Percentiles rank a stretch among this genome's conserved stretches.
Evolutionary conservation across 2,329 filamentous ascomycete genomes (phyloP).

Genomic region (Thielaviopsis populi): DNA sequence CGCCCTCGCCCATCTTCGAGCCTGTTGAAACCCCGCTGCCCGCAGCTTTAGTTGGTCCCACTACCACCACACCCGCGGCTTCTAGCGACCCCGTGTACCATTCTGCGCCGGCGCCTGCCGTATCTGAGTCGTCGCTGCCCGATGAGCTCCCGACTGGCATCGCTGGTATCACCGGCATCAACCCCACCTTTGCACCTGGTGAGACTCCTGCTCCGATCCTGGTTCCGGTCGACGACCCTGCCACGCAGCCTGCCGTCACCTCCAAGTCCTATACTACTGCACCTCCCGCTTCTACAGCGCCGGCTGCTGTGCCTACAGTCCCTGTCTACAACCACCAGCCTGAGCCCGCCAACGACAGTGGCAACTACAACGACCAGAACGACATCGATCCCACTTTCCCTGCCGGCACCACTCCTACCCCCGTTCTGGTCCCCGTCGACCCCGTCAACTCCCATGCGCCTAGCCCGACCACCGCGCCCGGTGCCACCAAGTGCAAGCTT

Average conservation of each 20-base stretch:
- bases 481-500: not conserved
- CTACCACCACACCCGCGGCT: not conserved
- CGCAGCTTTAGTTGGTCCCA: not conserved
- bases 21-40: constrained; percentile 1
- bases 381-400: constrained; percentile 1
- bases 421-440: constrained; percentile 1
- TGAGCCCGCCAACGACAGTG: not conserved
- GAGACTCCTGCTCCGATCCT: constrained; percentile 13
- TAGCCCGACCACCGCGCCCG: not conserved
- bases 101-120: not conserved
- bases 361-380: not conserved
- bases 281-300: not conserved
- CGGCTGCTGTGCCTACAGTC: not conserved
- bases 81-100: constrained; percentile 1
- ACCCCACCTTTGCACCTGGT: not conserved
- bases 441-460: not conserved
- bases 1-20: constrained; percentile 16
- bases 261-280: not conserved
- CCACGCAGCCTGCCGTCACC: not conserved
- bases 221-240: constrained; percentile 3
- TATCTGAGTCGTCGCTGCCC: not conserved
- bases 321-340: not conserved
- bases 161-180: not conserved
- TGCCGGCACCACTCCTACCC: constrained; percentile 6
- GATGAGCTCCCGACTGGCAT: not conserved